These are phyloP conservation scores for Phaeosphaeriaceae sp. DNA, from an alignment of 2,329 filamentous ascomycete genomes.

Conservation along the genomic window DNA sequence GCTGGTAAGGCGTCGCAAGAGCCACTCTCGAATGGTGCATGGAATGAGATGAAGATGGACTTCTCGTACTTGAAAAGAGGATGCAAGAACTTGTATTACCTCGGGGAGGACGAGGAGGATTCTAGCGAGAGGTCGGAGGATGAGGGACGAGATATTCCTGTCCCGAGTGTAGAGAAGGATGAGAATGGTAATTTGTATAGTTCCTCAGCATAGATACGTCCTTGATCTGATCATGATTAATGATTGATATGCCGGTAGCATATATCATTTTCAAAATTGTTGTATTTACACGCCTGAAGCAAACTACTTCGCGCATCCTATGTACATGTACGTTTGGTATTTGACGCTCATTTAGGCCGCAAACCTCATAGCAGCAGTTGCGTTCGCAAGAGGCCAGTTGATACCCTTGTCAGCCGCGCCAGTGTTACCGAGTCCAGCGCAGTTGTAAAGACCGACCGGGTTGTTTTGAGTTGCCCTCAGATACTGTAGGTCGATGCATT, in stretches of 20 bases:
- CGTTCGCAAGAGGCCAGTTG: constrained; percentile 42
- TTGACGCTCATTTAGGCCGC: not conserved
- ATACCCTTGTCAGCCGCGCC: constrained; percentile 44
- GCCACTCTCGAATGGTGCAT: not conserved
- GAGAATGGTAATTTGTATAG: too few species aligned
- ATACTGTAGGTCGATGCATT: constrained; percentile 44
- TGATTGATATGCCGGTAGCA: too few species aligned
- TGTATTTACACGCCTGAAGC: too few species aligned
- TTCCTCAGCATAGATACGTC: too few species aligned
- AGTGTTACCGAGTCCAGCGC: constrained; percentile 37
- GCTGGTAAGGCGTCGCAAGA: not conserved
- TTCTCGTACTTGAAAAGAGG: not conserved
- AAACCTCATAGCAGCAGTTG: constrained; percentile 10
- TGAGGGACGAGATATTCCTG: not conserved
- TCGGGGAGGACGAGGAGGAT: not conserved
- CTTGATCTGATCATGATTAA: too few species aligned
- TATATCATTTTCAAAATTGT: too few species aligned
- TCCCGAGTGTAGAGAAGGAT: not conserved
- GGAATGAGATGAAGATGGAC: not conserved
- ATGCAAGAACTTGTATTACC: not conserved
- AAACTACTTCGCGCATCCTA: too few species aligned
- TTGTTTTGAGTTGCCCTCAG: constrained; percentile 39
- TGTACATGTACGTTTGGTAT: too few species aligned
- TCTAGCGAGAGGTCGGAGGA: not conserved
- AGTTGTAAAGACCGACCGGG: constrained; percentile 42